Percentiles rank a stretch among this genome's conserved stretches.
Evolutionary conservation across 2,329 filamentous ascomycete species (phyloP).

Genomic region (Myotisia sp.): DNA sequence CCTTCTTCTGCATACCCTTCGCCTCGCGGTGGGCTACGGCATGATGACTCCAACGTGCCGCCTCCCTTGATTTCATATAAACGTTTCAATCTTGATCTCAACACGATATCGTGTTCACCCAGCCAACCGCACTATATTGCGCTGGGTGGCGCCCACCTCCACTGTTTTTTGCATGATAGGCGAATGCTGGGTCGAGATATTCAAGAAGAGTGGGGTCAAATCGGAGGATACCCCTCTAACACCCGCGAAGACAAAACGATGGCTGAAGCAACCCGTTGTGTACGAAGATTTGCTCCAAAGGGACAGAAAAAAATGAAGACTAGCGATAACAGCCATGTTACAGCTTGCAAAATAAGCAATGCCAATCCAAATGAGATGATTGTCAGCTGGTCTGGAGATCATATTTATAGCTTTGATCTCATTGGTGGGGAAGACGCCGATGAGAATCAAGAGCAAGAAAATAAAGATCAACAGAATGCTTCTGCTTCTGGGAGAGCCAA

Average conservation of each 20-base stretch:
- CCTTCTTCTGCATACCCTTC: conserved; percentile 50
- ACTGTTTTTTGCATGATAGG: conserved; percentile 55
- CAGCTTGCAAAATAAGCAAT: conserved; percentile 57
- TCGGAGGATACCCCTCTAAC: conserved; percentile 24
- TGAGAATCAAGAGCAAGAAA: conserved; percentile 24
- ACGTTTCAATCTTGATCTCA: conserved; percentile 47
- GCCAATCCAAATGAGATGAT: conserved; percentile 53
- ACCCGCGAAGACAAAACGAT: conserved; percentile 41
- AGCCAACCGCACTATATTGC: conserved; percentile 57
- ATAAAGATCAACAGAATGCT: conserved; percentile 16
- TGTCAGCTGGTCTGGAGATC: conserved; percentile 54
- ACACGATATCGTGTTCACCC: conserved; percentile 53
- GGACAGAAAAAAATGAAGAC: conserved; percentile 36
- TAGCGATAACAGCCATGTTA: conserved; percentile 50
- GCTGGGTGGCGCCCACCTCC: conserved; percentile 51
- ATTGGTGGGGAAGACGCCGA: conserved; percentile 43
- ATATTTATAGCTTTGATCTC: conserved; percentile 54
- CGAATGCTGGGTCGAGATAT: conserved; percentile 51
- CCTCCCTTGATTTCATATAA: conserved; percentile 55
- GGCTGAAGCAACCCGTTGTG: conserved; percentile 48
- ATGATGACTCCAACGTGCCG: conserved; percentile 40
- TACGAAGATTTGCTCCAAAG: conserved; percentile 50
- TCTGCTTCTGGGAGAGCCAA: conserved; percentile 20
- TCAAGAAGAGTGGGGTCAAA: conserved; percentile 38
- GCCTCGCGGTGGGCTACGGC: conserved; percentile 29